Evolutionary conservation across 345 rosid species (phyloP), one percentile per base, ranked within the genome.

Genomic region (Citrus cavaleriei): DNA sequence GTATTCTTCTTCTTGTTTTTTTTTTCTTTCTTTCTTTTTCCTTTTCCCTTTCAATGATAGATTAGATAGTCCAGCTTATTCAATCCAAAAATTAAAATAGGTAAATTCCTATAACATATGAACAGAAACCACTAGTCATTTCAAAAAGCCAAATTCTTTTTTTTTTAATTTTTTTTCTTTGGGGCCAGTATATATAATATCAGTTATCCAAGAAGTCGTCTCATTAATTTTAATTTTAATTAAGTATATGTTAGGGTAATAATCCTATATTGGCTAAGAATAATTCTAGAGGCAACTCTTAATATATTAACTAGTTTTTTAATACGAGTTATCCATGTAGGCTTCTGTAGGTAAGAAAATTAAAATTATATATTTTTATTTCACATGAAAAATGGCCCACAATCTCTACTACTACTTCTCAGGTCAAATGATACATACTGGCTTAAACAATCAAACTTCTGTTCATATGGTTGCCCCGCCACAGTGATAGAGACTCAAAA

Each of bases 401-500:
- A 42, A 63, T 46, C 18, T 35, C 62, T 38, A 76, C 73, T 70
- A 38, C 79, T 51, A 10, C 3, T 72, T 27, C 18, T 35, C 4
- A 67, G 32, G 78, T 75, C 80, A 78, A 71, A 78, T 9, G 58
- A 32, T 61, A 40, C 54, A n/a, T 42, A 13, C 63, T 28, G 42
- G n/a, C 6, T 42, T 32, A 68, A 80, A 62, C 61, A 46, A 66
- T 46, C 54, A 38, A 25, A 46, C 28, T 30, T 55, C 38, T 75
- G 70, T 77, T 58, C 57, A n/a, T 34, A 9, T 46, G 18, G 21
- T 2, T 68, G 58, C 21, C 24, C 72, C 5, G 46, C 68, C 12
- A 38, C 67, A 27, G 22, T 22, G 80, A 82, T 67, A 72, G 70
- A 54, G 83, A 61, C 73, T 76, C 59, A 67, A 24, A 73, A 6